phyloP scores from a whole-genome alignment of 1,284 basidiomycete genomes.

The Papiliotrema nemorosa region DNA sequence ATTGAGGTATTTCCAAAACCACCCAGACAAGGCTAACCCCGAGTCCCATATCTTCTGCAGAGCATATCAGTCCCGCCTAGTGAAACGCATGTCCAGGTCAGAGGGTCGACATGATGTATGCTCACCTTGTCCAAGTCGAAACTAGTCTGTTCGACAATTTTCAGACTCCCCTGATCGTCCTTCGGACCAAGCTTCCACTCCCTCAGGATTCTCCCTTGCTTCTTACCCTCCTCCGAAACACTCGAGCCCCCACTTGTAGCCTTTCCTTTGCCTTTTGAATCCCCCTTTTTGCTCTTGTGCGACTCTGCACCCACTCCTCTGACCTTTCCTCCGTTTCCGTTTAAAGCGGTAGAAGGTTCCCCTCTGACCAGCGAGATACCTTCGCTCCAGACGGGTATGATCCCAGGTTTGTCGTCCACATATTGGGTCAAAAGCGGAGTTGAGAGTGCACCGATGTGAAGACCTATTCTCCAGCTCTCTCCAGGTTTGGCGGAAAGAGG shows the following conservation, averaged over 20 bases:
- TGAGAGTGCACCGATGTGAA: slow-evolving; percentile 33
- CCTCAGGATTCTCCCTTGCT: slow-evolving; percentile 69
- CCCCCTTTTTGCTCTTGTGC: slow-evolving; percentile 3
- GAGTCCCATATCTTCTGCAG: slow-evolving; percentile 88
- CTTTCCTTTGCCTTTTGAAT: slow-evolving; percentile 23
- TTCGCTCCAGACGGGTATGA: slow-evolving; percentile 45
- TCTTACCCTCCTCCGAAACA: slow-evolving; percentile 46
- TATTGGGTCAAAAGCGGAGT: background rate
- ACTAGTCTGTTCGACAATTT: slow-evolving; percentile 70
- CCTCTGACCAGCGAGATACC: slow-evolving; percentile 29
- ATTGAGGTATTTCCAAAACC: slow-evolving; percentile 53
- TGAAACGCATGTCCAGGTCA: background rate
- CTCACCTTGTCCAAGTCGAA: slow-evolving; percentile 85
- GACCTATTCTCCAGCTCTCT: slow-evolving; percentile 62
- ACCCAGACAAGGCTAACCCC: slow-evolving; percentile 72
- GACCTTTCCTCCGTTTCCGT: slow-evolving; percentile 4
- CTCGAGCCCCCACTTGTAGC: slow-evolving; percentile 6
- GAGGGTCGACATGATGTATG: background rate
- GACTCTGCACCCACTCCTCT: slow-evolving; percentile 8
- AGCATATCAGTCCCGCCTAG: no score
- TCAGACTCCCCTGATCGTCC: slow-evolving; percentile 49
- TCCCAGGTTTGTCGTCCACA: slow-evolving; percentile 7
- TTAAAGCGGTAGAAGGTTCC: slow-evolving; percentile 6
- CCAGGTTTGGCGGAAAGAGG: slow-evolving; percentile 57
- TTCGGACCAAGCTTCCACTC: slow-evolving; percentile 58